Evolutionary conservation across 345 rosid genomes (phyloP), one percentile per base, ranked within the genome.

Genomic region (Heritiera littoralis): DNA sequence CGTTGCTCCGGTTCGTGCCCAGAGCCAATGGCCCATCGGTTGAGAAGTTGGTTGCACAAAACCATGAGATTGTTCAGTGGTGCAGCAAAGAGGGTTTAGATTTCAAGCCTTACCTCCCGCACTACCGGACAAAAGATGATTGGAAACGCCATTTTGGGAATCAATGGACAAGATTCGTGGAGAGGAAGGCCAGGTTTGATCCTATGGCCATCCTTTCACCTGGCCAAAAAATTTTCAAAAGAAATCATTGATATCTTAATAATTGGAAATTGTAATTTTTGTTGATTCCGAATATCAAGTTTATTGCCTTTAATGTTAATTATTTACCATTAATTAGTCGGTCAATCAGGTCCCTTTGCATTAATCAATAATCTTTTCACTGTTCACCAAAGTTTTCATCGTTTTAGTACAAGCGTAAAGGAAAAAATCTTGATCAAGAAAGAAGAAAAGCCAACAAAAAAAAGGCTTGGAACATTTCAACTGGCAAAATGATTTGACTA

Each of bases 121-220:
- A 94, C 82, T 94, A 94, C 86, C 86, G 90, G 63, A 86, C 92
- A 7, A 84, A 60, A 52, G 91, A 92, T 75, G 98, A 90, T 4
- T 96, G 98, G 99, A 79, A 87, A 81, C 82, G 88, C 14, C 99
- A 96, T 83, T 96, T 92, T 65, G 99, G 97, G 15, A 80, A 85
- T 71, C 88, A 74, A 81, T 96, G 99, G 99, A 60, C 87, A 1
- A 84, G 86, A 81, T 96, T 96, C 54, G 85, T 81, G 30, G 90
- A 90, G 74, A 86, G 88, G 86, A 96, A 96, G 86, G 55, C 45
- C n/a, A 65, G 77, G 77, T 94, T 89, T 79, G 98, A 96, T 87
- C 97, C 95, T 5, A 87, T 85, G 95, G 93, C 92, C 23, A 80
- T 96, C 74, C 98, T 96, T 74, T 89, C 99, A 0, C 99, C 99